These are phyloP conservation scores for Trichomonas vaginalis DNA, from an alignment of 208 protist species.

Conservation along the genomic window DNA sequence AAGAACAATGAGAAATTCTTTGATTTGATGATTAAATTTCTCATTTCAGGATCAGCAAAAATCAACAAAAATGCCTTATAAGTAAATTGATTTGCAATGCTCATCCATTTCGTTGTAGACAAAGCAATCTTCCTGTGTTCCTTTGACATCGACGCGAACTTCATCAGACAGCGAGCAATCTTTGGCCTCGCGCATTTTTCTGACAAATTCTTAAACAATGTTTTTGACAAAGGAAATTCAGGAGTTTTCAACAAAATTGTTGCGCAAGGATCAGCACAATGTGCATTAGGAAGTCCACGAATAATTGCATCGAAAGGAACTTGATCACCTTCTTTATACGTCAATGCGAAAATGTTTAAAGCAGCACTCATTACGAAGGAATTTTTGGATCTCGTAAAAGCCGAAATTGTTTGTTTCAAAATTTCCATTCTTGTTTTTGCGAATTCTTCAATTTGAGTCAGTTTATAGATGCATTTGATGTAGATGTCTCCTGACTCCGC, in stretches of 20 bases:
- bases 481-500: background rate
- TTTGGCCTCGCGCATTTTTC: background rate
- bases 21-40: background rate
- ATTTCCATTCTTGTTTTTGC: background rate
- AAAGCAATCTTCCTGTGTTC: background rate
- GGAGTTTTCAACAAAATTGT: background rate
- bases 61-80: background rate
- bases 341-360: background rate
- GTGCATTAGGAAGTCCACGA: background rate
- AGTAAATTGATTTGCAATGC: background rate
- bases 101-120: background rate
- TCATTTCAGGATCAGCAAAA: background rate
- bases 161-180: background rate
- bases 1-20: background rate
- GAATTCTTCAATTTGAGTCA: background rate
- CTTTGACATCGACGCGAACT: background rate
- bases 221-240: background rate
- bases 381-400: background rate
- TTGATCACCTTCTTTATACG: background rate
- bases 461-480: background rate
- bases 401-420: background rate
- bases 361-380: background rate
- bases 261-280: background rate
- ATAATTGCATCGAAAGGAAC: background rate
- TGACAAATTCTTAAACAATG: background rate